Evolutionary conservation across 495 filamentous ascomycete species (phyloP).

Genomic region (Tuber umbilicatum): DNA sequence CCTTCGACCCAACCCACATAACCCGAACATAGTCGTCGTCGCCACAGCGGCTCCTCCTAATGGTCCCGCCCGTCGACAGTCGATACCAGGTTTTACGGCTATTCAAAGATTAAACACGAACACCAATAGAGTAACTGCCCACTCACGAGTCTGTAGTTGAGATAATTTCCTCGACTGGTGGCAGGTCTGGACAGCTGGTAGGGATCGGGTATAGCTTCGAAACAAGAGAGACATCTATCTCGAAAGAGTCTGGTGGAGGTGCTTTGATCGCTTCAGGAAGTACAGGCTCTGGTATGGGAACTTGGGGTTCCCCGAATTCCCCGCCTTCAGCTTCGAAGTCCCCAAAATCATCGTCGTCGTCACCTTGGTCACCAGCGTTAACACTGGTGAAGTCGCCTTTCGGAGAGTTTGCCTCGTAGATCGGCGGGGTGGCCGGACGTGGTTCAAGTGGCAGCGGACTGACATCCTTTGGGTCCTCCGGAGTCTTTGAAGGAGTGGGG

Average conservation of each 20-base stretch:
- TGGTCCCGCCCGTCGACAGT: slow-evolving; percentile 53
- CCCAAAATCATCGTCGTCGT: slow-evolving; percentile 47
- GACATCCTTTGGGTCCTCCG: not conserved
- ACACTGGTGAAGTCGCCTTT: not conserved
- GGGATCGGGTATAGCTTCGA: slow-evolving; percentile 46
- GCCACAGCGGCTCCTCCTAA: slow-evolving; percentile 51
- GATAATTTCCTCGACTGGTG: slow-evolving; percentile 40
- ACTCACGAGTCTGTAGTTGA: slow-evolving; percentile 47
- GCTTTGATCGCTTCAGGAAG: slow-evolving; percentile 24
- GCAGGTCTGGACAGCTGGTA: slow-evolving; percentile 24
- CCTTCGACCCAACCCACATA: slow-evolving; percentile 50
- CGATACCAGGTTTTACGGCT: slow-evolving; percentile 59
- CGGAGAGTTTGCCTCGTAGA: not conserved
- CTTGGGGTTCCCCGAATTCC: slow-evolving; percentile 50
- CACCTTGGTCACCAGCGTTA: slow-evolving; percentile 13
- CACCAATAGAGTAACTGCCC: not conserved
- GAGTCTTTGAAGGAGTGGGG: not conserved
- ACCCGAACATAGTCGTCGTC: slow-evolving; percentile 55
- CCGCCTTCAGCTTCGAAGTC: slow-evolving; percentile 46
- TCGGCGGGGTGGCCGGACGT: not conserved
- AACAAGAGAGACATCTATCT: slow-evolving; percentile 45
- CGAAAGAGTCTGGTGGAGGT: slow-evolving; percentile 31
- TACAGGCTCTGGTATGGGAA: slow-evolving; percentile 42
- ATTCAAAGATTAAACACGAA: slow-evolving; percentile 18
- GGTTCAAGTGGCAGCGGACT: not conserved